Evolutionary conservation across 192 early-diverging fungal genomes (phyloP).

Genomic region (Gryganskiella cystojenkinii): DNA sequence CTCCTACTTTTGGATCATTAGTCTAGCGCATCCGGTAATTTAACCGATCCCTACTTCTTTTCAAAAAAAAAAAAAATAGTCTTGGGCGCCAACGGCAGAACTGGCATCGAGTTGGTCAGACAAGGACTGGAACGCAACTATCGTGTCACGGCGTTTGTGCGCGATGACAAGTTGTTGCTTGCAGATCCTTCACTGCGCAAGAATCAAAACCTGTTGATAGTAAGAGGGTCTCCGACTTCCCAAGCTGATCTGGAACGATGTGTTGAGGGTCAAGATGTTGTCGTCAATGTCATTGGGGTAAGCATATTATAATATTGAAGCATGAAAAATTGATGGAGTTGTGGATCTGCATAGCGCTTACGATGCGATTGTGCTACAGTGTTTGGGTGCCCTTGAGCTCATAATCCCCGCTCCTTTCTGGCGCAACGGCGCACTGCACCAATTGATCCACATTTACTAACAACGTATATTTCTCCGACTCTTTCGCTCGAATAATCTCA

Average conservation of each 20-base stretch:
- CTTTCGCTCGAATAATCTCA: background rate
- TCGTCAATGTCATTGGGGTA: slow-evolving; percentile 54
- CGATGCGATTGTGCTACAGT: no score
- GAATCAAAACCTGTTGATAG: slow-evolving; percentile 52
- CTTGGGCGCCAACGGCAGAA: slow-evolving; percentile 47
- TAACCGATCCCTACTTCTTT: background rate
- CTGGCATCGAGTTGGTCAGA: slow-evolving; percentile 48
- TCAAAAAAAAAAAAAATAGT: slow-evolving; percentile 14
- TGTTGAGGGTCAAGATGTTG: slow-evolving; percentile 54
- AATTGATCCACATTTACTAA: background rate
- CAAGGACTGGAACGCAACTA: slow-evolving; percentile 53
- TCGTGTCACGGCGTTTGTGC: slow-evolving; percentile 50
- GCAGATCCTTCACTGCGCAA: slow-evolving; percentile 33
- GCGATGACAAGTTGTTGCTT: slow-evolving; percentile 33
- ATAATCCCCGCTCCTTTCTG: background rate
- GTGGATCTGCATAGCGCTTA: no score
- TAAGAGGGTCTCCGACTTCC: slow-evolving; percentile 42
- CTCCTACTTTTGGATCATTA: background rate
- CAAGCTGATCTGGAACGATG: slow-evolving; percentile 48
- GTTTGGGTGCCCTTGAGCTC: background rate
- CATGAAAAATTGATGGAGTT: no score
- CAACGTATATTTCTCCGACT: background rate
- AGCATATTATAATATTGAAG: no score
- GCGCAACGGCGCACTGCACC: no score
- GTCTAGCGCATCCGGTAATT: background rate